Evolutionary conservation across 192 early-diverging fungal genomes (phyloP).

Genomic region (Lunasporangiospora selenospora): DNA sequence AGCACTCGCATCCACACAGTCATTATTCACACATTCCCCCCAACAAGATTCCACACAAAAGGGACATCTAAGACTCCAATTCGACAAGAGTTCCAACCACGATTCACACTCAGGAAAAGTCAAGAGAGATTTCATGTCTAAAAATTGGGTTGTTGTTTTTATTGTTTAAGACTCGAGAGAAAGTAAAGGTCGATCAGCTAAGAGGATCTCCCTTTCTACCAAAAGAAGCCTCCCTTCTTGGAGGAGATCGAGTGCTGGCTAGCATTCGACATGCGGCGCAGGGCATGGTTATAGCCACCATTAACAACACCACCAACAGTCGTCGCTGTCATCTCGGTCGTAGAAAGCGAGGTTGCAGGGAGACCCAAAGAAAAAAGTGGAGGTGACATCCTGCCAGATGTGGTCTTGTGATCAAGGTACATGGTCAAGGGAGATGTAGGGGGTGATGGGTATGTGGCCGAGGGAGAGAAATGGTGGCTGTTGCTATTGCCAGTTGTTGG

Average conservation of each 20-base stretch:
- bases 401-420: conserved; percentile 41
- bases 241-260: not conserved
- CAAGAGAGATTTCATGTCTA: too few species aligned
- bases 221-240: conserved; percentile 18
- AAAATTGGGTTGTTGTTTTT: not conserved
- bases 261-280: conserved; percentile 44
- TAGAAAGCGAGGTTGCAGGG: conserved; percentile 6
- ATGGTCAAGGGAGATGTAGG: conserved; percentile 43
- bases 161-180: too few species aligned
- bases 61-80: too few species aligned
- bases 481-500: too few species aligned
- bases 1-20: too few species aligned
- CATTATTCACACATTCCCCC: too few species aligned
- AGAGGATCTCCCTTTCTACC: not conserved
- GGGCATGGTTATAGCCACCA: conserved; percentile 17
- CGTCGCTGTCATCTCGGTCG: too few species aligned
- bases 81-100: too few species aligned
- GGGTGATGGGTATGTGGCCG: conserved; percentile 24
- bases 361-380: conserved; percentile 35
- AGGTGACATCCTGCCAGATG: conserved; percentile 24
- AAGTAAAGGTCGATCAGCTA: not conserved
- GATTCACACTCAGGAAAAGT: too few species aligned
- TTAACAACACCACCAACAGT: not conserved
- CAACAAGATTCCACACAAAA: too few species aligned
- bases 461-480: not conserved